These are phyloP conservation scores for Scalesia atractyloides DNA, from an alignment of 129 eudicot species.

Conservation along the genomic window DNA sequence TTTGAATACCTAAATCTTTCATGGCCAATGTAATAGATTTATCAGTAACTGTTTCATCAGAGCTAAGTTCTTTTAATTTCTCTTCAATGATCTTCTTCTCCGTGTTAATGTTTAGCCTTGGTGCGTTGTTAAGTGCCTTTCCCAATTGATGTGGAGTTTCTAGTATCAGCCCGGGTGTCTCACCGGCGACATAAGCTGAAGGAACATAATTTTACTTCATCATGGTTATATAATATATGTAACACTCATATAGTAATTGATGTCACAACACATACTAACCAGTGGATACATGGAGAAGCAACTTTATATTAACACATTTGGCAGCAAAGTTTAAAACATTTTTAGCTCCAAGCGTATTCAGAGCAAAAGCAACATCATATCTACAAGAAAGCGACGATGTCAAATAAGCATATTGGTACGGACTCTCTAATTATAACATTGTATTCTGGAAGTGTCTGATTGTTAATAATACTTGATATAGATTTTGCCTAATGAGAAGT, in stretches of 20 bases:
- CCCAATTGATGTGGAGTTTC: constrained; percentile 49
- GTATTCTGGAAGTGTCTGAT: too few species aligned
- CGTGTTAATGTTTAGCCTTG: constrained; percentile 37
- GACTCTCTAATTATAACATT: too few species aligned
- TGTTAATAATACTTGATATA: too few species aligned
- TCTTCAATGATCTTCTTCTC: constrained; percentile 48
- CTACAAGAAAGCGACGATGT: constrained; percentile 23
- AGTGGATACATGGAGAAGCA: constrained; percentile 54
- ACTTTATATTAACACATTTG: constrained; percentile 58
- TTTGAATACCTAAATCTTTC: constrained; percentile 55
- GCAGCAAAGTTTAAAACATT: constrained; percentile 61
- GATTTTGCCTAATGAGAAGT: too few species aligned
- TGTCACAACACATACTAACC: constrained; percentile 43
- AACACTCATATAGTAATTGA: too few species aligned
- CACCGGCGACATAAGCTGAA: constrained; percentile 61
- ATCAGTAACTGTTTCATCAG: constrained; percentile 20
- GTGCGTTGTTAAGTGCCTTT: constrained; percentile 43
- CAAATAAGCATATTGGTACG: not conserved
- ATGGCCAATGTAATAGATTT: constrained; percentile 37
- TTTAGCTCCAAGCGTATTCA: constrained; percentile 73
- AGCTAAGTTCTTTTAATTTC: constrained; percentile 36
- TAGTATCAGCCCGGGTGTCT: constrained; percentile 42
- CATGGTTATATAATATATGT: too few species aligned
- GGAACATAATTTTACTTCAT: too few species aligned
- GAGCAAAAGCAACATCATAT: constrained; percentile 64